Evolutionary conservation across 2,329 filamentous ascomycete species (phyloP), one percentile per base, ranked within the genome.

Genomic region (Aspergillus piperis): DNA sequence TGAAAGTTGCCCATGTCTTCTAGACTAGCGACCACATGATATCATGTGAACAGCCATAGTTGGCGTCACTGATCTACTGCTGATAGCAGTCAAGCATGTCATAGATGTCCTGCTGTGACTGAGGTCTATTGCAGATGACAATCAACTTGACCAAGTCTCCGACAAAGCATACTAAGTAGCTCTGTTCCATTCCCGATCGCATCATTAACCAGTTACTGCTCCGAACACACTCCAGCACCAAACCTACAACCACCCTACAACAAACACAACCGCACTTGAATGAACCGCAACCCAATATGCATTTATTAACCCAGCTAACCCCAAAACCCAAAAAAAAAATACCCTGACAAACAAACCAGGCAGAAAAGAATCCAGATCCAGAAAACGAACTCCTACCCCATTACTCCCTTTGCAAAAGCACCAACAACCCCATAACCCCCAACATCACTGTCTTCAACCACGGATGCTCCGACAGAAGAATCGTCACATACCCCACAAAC

Each of bases 401-500:
- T 71, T 81, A 97, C 81, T 99, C 95, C 71, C 93, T 82, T 76
- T 99, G 95, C 69, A 99, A 76, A 51, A 99, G 89, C 25, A 97
- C 95, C 80, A 96, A 87, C 70, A 97, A 75, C 1, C 94, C 95
- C 95, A 99, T 99, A 54, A 97, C 84, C 1, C 91, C 94, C 71
- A 99, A 77, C 88, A 98, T 91, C 25, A 88, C 94, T 47, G 91
- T 96, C 85, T 99, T 99, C 69, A 98, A 77, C 94, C 94, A 98
- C 5, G 95, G 95, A 74, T 99, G 89, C 76, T 99, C 95, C 64
- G 91, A 95, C 64, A 99, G 82, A 77, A 98, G 82, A 69, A 99
- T 99, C 1, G 95, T 99, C 49, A 98, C 93, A 73, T 98, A 98
- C 66, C 95, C 95, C 13, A 98, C 92, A 71, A 95, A 96, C 0